Conservation (phyloP, 73 alveolate species). For the Paramecium pentaurelia region DNA sequence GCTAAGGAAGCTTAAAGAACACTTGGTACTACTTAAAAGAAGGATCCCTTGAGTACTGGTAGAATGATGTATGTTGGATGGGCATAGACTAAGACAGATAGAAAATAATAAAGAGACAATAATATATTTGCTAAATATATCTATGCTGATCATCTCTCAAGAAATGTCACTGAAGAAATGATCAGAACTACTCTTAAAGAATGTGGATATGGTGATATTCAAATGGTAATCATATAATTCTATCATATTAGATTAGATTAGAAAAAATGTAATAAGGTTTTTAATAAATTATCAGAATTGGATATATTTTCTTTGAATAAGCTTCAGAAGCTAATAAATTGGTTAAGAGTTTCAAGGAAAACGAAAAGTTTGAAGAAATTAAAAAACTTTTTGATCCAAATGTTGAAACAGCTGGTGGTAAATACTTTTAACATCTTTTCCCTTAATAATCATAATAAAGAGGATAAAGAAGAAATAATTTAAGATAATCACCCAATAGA, state of each 20-base stretch:
- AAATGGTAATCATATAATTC: not conserved
- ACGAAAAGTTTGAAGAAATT: slow-evolving; percentile 11
- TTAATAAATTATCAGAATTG: slow-evolving; percentile 23
- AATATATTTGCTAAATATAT: slow-evolving; percentile 7
- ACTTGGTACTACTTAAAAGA: not conserved
- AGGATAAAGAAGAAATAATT: slow-evolving; percentile 26
- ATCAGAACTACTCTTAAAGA: slow-evolving; percentile 22
- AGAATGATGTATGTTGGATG: slow-evolving; percentile 47
- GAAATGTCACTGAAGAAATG: slow-evolving; percentile 33
- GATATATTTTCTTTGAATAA: slow-evolving; percentile 14
- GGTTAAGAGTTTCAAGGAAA: slow-evolving; percentile 6
- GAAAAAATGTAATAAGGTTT: slow-evolving; percentile 27
- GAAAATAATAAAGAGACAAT: slow-evolving; percentile 31
- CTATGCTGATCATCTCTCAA: slow-evolving; percentile 18
- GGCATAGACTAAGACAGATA: slow-evolving; percentile 11
- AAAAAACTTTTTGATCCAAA: not conserved
- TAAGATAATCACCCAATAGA: slow-evolving; percentile 17
- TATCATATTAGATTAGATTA: not conserved
- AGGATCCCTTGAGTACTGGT: not conserved
- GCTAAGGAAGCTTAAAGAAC: not conserved
- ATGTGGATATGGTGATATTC: slow-evolving; percentile 31
- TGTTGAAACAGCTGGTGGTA: not conserved
- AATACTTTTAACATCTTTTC: slow-evolving; percentile 1
- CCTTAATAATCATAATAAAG: not conserved
- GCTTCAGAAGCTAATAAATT: slow-evolving; percentile 21